These are phyloP conservation scores for Lactifluus rugatus DNA, from an alignment of 768 basidiomycete species.

Conservation along the genomic window DNA sequence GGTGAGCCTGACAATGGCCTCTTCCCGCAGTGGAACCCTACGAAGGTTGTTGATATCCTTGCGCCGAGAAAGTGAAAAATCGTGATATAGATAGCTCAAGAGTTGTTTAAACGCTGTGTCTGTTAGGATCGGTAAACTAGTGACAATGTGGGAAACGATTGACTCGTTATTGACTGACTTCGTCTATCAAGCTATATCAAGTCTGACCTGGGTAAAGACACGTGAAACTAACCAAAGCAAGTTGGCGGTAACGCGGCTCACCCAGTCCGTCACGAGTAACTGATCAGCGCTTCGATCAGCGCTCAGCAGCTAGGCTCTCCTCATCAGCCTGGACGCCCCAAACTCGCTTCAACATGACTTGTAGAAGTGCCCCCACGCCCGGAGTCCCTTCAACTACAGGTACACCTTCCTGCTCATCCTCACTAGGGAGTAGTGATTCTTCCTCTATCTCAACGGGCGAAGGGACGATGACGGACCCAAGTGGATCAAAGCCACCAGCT, in stretches of 20 bases:
- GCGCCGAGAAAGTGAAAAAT: background rate
- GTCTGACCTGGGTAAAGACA: background rate
- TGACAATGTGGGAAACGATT: background rate
- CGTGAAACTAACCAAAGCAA: background rate
- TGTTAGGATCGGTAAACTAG: background rate
- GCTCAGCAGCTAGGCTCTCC: background rate
- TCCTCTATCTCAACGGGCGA: constrained; percentile 44
- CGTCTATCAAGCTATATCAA: background rate
- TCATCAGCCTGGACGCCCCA: constrained; percentile 34
- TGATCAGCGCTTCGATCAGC: too few species aligned
- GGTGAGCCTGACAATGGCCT: constrained; percentile 14
- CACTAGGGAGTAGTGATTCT: background rate
- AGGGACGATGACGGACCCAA: constrained; percentile 46
- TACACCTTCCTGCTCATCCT: constrained; percentile 22
- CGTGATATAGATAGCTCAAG: background rate
- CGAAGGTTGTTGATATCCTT: constrained; percentile 11
- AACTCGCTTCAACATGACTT: constrained; percentile 42
- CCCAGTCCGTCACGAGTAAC: background rate
- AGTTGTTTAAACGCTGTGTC: background rate
- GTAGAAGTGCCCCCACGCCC: constrained; percentile 43
- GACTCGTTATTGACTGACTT: background rate
- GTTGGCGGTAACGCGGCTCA: background rate
- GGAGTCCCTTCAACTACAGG: constrained; percentile 48
- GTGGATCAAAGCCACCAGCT: constrained; percentile 20
- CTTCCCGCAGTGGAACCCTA: constrained; percentile 21